These are phyloP conservation scores for Cucumis melo DNA, from an alignment of 306 rosid species.

Conservation along the genomic window DNA sequence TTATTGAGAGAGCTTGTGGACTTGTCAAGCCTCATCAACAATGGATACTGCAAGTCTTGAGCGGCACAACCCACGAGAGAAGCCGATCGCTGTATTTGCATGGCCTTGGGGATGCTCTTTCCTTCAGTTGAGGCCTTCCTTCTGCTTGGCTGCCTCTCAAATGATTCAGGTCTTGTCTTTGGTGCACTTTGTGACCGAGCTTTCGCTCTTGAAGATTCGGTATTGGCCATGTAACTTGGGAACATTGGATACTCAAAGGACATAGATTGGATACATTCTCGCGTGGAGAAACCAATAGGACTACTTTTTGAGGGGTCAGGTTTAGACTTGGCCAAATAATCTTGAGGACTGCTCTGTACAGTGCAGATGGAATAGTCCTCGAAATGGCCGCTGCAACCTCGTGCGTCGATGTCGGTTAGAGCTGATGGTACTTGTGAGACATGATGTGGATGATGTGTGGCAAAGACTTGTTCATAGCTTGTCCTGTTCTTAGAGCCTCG, in stretches of 20 bases:
- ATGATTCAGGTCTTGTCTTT: constrained; percentile 51
- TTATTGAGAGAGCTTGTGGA: constrained; percentile 25
- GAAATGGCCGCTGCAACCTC: constrained; percentile 54
- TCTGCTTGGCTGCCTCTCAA: constrained; percentile 62
- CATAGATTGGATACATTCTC: constrained; percentile 41
- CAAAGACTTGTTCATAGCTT: constrained; percentile 13
- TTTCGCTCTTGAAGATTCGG: constrained; percentile 79
- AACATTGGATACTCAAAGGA: constrained; percentile 56
- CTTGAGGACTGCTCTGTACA: constrained; percentile 64
- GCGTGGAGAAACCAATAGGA: constrained; percentile 43
- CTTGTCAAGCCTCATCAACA: constrained; percentile 64
- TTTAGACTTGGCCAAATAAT: constrained; percentile 37
- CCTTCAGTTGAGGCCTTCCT: constrained; percentile 58
- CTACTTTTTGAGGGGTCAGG: constrained; percentile 31
- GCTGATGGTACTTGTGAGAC: constrained; percentile 57
- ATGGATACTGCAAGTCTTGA: constrained; percentile 58
- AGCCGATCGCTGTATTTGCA: constrained; percentile 81
- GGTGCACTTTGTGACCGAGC: constrained; percentile 86
- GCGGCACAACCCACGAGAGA: constrained; percentile 64
- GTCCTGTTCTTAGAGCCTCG: constrained; percentile 31
- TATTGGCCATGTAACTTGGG: constrained; percentile 94
- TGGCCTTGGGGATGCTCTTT: constrained; percentile 59
- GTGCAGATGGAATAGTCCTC: constrained; percentile 52
- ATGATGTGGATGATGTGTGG: background rate
- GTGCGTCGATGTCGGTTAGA: constrained; percentile 42